Evolutionary conservation across 75 land plant species (phyloP).

Genomic region (Larix kaempferi): DNA sequence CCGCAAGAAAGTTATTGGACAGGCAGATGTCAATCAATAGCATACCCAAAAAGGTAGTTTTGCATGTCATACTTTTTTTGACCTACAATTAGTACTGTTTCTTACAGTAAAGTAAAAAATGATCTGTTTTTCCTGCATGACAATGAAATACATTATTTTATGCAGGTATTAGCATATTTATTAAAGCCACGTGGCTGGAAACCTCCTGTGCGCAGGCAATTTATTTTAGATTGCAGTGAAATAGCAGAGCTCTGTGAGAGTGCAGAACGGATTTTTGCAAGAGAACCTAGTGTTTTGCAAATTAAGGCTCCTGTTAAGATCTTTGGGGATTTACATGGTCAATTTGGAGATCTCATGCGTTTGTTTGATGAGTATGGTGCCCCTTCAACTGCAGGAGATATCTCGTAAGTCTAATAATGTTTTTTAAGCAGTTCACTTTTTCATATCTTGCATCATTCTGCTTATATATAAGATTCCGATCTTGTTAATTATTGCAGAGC

Average conservation of each 20-base stretch:
- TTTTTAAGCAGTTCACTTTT: not conserved
- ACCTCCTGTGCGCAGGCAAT: slow-evolving; percentile 94
- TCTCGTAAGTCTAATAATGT: slow-evolving; percentile 60
- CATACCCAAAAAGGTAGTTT: slow-evolving; percentile 46
- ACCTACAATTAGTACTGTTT: not conserved
- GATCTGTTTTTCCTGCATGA: not conserved
- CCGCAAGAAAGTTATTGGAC: slow-evolving; percentile 44
- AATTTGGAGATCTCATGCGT: slow-evolving; percentile 99
- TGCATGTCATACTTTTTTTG: not conserved
- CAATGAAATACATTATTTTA: slow-evolving; percentile 1
- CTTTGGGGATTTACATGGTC: slow-evolving; percentile 99
- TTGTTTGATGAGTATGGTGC: slow-evolving; percentile 99
- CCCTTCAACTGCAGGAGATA: slow-evolving; percentile 99
- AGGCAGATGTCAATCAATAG: slow-evolving; percentile 41
- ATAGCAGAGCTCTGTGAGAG: slow-evolving; percentile 94
- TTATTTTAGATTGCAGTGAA: slow-evolving; percentile 95
- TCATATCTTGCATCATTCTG: not conserved
- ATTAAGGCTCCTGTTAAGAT: slow-evolving; percentile 96
- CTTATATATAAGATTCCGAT: not conserved
- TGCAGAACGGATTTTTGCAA: slow-evolving; percentile 83
- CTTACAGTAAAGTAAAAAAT: not conserved
- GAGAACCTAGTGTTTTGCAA: slow-evolving; percentile 92
- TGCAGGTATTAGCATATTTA: slow-evolving; percentile 83
- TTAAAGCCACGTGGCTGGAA: slow-evolving; percentile 99
- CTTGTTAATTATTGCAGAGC: not conserved